Evolutionary conservation across 257 asterid genomes (phyloP).

Genomic region (Solanum sitiens): DNA sequence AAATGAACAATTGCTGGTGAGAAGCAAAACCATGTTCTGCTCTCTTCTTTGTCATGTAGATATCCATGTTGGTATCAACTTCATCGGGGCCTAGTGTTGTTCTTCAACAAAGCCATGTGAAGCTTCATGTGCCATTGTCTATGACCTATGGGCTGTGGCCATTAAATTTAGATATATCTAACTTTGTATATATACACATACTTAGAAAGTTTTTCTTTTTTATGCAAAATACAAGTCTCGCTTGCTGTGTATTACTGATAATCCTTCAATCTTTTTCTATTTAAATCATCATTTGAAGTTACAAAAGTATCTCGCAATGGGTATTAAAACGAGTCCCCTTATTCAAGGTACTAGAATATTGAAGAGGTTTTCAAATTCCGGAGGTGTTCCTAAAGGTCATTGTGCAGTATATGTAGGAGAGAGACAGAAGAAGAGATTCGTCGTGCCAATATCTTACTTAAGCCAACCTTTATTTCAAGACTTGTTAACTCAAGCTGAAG

Average conservation of each 20-base stretch:
- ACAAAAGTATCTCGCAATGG: not conserved
- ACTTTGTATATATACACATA: not conserved
- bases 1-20: not conserved
- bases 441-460: not conserved
- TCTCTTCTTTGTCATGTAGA: not conserved
- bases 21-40: not conserved
- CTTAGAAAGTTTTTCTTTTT: not conserved
- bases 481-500: not conserved
- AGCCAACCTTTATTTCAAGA: not conserved
- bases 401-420: not conserved
- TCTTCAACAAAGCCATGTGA: not conserved
- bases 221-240: no score
- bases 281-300: not conserved
- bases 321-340: not conserved
- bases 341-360: not conserved
- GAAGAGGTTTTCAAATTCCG: not conserved
- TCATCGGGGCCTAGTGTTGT: not conserved
- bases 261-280: not conserved
- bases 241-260: not conserved
- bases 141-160: not conserved
- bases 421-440: not conserved
- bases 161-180: not conserved
- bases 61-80: not conserved
- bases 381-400: not conserved
- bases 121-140: not conserved